These are phyloP conservation scores for Claviceps arundinis DNA, from an alignment of 2,329 filamentous ascomycete genomes.

Conservation along the genomic window DNA sequence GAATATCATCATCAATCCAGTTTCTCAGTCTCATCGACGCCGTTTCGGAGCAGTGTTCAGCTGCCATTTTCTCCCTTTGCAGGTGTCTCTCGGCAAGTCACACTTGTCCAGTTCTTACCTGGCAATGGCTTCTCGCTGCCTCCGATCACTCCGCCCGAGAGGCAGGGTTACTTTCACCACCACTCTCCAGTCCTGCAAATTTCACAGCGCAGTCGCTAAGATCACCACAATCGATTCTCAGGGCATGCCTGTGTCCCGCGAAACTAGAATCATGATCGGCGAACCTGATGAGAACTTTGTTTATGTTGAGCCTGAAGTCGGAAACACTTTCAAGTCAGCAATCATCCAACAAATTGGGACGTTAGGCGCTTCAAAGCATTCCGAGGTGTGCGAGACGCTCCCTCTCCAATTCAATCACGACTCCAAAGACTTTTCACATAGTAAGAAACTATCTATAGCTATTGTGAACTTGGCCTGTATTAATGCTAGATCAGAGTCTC, in stretches of 20 bases:
- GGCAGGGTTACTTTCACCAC: not conserved
- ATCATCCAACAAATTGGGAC: conserved; percentile 5
- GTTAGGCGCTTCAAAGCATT: not conserved
- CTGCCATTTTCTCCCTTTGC: no score
- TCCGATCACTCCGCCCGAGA: not conserved
- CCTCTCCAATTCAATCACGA: conserved; percentile 7
- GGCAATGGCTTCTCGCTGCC: not conserved
- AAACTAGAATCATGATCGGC: conserved; percentile 8
- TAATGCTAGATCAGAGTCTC: not conserved
- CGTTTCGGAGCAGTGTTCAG: no score
- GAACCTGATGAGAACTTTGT: conserved; percentile 6
- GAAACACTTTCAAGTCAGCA: conserved; percentile 7
- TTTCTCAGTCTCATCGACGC: no score
- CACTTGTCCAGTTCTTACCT: no score
- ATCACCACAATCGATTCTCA: conserved; percentile 1
- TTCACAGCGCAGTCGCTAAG: not conserved
- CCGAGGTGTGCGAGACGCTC: conserved; percentile 1
- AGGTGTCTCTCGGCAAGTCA: no score
- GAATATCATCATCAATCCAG: no score
- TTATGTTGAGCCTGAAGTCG: conserved; percentile 8
- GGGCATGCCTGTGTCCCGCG: conserved; percentile 3
- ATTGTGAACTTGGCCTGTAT: no score
- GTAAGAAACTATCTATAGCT: not conserved
- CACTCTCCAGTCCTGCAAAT: not conserved
- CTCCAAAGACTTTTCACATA: conserved; percentile 6